Evolutionary conservation across 23 red algal genomes (phyloP), one percentile per base, ranked within the genome.

Genomic region (Gracilaria caudata): DNA sequence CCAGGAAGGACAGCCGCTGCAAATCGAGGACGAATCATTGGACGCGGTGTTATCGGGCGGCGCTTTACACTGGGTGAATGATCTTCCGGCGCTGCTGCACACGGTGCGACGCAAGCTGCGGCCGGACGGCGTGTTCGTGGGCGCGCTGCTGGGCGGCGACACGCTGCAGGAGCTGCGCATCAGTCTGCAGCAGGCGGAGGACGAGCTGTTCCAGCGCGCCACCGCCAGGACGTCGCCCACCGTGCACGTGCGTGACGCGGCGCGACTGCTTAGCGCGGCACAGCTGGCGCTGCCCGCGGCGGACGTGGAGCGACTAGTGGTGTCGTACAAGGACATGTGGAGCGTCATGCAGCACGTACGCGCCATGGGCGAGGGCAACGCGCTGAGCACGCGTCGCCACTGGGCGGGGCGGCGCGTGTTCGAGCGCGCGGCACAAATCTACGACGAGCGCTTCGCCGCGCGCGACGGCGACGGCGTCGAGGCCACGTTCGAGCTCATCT

Each of bases 31-130:
- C 72, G 25, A 39, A 6, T 44, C 83, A 16, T 90, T 95, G 66
- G 89, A 98, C 79, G 55, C 87, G 39, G 96, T 91, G 25, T 28
- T 98, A 17, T 86, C 78, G 23, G 92, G 56, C 51, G 66, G 89
- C 39, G 80, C 41, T n/a, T 59, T 98, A 53, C 96, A 98, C 47
- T 98, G 96, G 96, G 85, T 95, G 40, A 98, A 98, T 66, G 96
- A 98, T 53, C 83, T 98, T 45, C 89, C 89, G 2, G 57, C 56
- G 28, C 41, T 88, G 37, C 58, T 98, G 25, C 44, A 43, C 33
- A 73, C 76, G 29, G 32, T 86, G 25, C 39, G 57, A 38, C 21
- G 35, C 34, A 51, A 84, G 29, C 89, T 98, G 30, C 75, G 76
- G n/a, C 83, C 93, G 0, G 96, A 95, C 81, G 96, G 96, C 16